Evolutionary conservation across 2,329 filamentous ascomycete genomes (phyloP), one percentile per base, ranked within the genome.

Genomic region (Hymenoscyphus salicellus): DNA sequence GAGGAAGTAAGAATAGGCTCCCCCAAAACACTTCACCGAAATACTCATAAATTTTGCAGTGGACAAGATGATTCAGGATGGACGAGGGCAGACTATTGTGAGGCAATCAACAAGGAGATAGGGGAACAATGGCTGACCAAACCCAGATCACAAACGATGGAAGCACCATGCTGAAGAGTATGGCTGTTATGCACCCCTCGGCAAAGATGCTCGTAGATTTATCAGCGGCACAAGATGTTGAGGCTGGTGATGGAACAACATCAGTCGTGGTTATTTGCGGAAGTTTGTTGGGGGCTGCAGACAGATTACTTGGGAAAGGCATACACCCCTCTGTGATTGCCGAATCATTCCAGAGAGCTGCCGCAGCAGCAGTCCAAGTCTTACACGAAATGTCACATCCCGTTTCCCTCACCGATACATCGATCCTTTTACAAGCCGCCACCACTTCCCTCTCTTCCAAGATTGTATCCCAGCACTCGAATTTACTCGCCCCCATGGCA

Each of bases 171-270:
- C 82, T 99, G 76, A 96, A 91, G 82, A 94, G 94, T 83, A 98
- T 99, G 95, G 91, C 92, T 70, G 95, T 99, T 71, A 93, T 99
- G 90, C 95, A 99, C 77, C 95, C 95, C n/a, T 96, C 96, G 58
- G 95, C 95, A 60, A 97, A 97, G 83, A 99, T 99, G 95, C 85
- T 99, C 72, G 95, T 99, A 75, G 93, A 99, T 79, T 86, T 99
- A 68, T 96, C 94, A 74, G 92, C 95, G 71, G 95, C 95, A 70
- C 95, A 99, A 79, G 95, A 99, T 82, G 93, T 99, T 67, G 95
- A 99, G 79, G 95, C 95, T 69, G 95, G 95, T 81, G 95, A 99
- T 78, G 96, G 95, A 74, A 99, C 95, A 63, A 99, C 95, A 41
- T 98, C 94, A 3, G 95, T 99, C 30, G 95, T 99, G 33, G 95